Evolutionary conservation across 2,329 filamentous ascomycete genomes (phyloP), one percentile per base, ranked within the genome.

Genomic region (Scopulariopsis brevicaulis): DNA sequence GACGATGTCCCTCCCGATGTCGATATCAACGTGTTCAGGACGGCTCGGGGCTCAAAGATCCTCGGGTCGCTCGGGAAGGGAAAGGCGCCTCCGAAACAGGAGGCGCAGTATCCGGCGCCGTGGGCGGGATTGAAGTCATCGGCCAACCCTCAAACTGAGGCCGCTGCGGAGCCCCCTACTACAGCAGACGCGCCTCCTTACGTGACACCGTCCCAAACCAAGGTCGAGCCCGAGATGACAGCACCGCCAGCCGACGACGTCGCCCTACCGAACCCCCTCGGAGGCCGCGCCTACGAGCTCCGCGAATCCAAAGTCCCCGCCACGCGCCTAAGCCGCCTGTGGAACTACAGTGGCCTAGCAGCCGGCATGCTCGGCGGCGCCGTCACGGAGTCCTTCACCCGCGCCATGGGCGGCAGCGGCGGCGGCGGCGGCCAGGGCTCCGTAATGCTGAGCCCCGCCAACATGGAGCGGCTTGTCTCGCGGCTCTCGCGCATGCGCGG

Each of bases 401-500:
- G 93, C 60, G 85, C 86, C 2, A 85, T 92, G 40, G 89, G 90
- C 7, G 82, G 85, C 58, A 77, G 81, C 58, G 54, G 55, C 50
- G 78, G 79, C 20, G 82, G 85, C 58, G 77, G 81, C 58, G 28
- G 28, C n/a, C 12, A 46, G 25, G 90, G 91, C 1, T 96, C 92
- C 1, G 77, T 96, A 10, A 84, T 99, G 74, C 82, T 99, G 59
- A 97, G 89, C 70, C 81, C 90, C 6, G 85, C 79, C 11, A 99
- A 99, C 67, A 91, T 97, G 82, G 92, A 97, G 69, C 83, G 95
- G 54, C 80, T 99, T 10, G 94, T 99, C 1, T 80, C 90, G 5
- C 96, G 95, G 71, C 80, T 99, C 2, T 97, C 93, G 3, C 87
- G 89, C 24, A 99, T 99, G 94, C 84, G 94, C 66, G 94, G 94